Base-by-base conservation (phyloP, 2,329 filamentous ascomycete species). In the Ascochyta koolunga region DNA sequence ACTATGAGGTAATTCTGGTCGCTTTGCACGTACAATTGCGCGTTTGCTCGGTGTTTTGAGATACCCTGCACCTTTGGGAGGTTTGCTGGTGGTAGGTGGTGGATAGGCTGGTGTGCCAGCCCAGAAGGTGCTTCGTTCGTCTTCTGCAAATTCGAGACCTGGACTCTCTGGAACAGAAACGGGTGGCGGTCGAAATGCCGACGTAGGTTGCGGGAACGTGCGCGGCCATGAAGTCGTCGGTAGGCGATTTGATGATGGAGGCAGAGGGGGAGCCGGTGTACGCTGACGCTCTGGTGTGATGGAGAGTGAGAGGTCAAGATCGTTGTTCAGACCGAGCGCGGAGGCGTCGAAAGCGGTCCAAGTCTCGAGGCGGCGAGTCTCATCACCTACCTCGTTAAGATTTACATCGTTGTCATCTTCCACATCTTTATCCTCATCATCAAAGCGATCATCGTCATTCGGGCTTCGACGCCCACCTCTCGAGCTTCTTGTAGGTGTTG, bases 41-140 rank as follows among this genome's bases (percentile, higher is more conserved):
- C 76, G 70, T 51, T 77, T 77, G 36, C 76, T 78, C 0, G 79
- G 79, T 25, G 79, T 80, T 33, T 79, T 77, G 50, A 81, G 72
- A 47, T 82, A 81, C 0, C 76, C 76, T 31, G 42, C 47, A 11
- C 42, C 42, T 39, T 42, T 56, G 31, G 45, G 49, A 8, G 69
- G 61, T 50, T 60, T 66, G 16, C 45, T 52, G 10, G 31, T 38
- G 13, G 42, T 56, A 21, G 55, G 41, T 22, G 48, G 35, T 5
- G 59, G 64, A 18, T 54, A 54, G 50, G 64, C 60, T 15, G 64
- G 68, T 6, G 66, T 75, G 21, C 59, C 62, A 9, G 68, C 61
- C 68, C 60, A 71, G 40, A 71, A 71, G 2, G 60, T 54, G n/a
- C 51, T 54, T 37, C 45, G 51, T 18, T 54, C 51, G 22, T 56